Base-by-base conservation (phyloP, 192 early-diverging fungal genomes). In the Backusella circina region DNA sequence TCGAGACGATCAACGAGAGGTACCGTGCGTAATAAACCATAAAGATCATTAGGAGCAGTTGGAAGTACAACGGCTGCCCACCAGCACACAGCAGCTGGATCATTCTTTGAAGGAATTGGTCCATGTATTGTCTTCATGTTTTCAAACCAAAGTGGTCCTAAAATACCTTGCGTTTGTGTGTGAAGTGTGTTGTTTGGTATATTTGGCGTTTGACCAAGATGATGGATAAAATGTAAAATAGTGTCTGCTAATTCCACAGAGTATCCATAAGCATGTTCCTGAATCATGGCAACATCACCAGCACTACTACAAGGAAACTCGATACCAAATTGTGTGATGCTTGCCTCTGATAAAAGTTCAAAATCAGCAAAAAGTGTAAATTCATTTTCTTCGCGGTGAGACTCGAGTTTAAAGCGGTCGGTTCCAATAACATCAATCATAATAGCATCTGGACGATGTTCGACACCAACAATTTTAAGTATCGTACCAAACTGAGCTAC, bases 401-500 rank as follows among this genome's bases (percentile, higher is more conserved):
- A 66, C 16, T 66, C 39, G 2, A 74, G 38, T 9, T 74, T 74
- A 26, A 74, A 74, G 8, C 73, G 61, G 23, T 74, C 73, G 12
- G 41, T 31, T 18, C 73, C 73, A 47, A 74, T 28, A 2, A 65
- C 64, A 74, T 74, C 73, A 39, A 74, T 39, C 26, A 74, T 65
- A 66, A 74, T 38, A 30, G 73, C 64, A 65, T 74, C 73, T 15
- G 36, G 33, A 4, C 73, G 73, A 35, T 74, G 73, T 23, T 74
- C 73, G 12, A 74, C 64, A 21, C 36, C 35, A 41, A 74, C 39
- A n/a, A 74, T 66, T 65, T 74, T 54, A 15, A 74, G 23, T 44
- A 74, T 37, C 2, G 73, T 74, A 33, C 73, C 73, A 39, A 66
- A 74, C 26, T 74, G 73, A n/a, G 73, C 73, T 39, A 74, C 61